These are phyloP conservation scores for Rhododendron molle DNA, from an alignment of 148 eudicot genomes.

Conservation along the genomic window DNA sequence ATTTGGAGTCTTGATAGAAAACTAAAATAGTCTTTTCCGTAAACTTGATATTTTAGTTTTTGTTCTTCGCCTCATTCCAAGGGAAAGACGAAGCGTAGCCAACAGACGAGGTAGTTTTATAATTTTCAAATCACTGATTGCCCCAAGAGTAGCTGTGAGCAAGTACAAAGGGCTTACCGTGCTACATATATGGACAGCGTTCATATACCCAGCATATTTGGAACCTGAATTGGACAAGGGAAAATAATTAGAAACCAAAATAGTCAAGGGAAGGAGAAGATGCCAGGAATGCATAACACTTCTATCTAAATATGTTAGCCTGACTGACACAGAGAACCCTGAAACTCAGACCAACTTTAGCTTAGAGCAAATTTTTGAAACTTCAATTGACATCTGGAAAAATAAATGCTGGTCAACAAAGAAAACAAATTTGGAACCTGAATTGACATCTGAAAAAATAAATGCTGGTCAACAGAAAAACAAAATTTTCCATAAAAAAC, in stretches of 20 bases:
- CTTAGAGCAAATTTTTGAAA: no score
- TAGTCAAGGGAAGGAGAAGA: not conserved
- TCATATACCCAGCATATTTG: slow-evolving; percentile 87
- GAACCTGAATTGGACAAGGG: slow-evolving; percentile 57
- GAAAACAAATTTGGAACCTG: no score
- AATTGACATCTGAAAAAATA: not conserved
- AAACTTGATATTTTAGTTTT: not conserved
- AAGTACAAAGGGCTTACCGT: slow-evolving; percentile 50
- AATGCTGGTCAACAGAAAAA: not conserved
- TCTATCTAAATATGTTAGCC: not conserved
- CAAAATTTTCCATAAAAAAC: not conserved
- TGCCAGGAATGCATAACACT: not conserved
- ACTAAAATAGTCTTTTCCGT: not conserved
- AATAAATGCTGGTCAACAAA: no score
- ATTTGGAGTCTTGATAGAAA: not conserved
- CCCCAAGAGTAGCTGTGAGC: not conserved
- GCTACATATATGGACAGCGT: slow-evolving; percentile 85
- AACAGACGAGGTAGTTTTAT: not conserved
- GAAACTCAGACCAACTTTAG: no score
- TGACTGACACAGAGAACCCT: no score
- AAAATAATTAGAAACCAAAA: not conserved
- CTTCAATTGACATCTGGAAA: no score
- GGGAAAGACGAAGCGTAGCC: not conserved
- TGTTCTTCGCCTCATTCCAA: not conserved
- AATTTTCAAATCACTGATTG: not conserved